A percentile compares a stretch with the other conserved stretches of the same genome.
Conservation (phyloP, 805 yeast species). For the Candida ipomoeae region DNA sequence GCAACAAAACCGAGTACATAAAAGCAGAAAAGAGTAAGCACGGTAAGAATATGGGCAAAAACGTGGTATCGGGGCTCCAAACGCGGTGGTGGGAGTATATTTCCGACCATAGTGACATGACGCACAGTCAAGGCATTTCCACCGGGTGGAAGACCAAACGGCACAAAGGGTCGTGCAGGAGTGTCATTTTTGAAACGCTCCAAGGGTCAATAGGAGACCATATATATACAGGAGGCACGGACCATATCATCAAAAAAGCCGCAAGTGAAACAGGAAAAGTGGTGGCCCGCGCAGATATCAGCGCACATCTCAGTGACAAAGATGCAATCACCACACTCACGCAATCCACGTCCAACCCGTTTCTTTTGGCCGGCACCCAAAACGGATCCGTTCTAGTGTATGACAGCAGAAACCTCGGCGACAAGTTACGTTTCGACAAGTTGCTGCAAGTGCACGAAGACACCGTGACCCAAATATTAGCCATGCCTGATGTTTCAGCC, state of each 20-base stretch:
- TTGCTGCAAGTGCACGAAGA: constrained; percentile 66
- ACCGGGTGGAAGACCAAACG: constrained; percentile 80
- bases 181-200: constrained; percentile 59
- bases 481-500: constrained; percentile 64
- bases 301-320: constrained; percentile 17
- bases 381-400: constrained; percentile 61
- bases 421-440: constrained; percentile 36
- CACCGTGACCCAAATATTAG: constrained; percentile 69
- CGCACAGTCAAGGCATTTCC: constrained; percentile 27
- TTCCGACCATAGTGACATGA: constrained; percentile 23
- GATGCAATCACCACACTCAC: constrained; percentile 43
- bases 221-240: constrained; percentile 73
- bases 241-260: constrained; percentile 73
- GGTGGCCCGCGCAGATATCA: constrained; percentile 43
- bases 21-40: constrained; percentile 12
- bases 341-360: constrained; percentile 44
- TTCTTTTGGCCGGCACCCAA: constrained; percentile 63
- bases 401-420: constrained; percentile 51
- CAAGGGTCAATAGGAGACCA: constrained; percentile 42
- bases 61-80: constrained; percentile 19
- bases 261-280: constrained; percentile 72
- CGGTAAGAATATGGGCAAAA: constrained; percentile 19
- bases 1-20: too few relatives aligned
- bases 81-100: constrained; percentile 46
- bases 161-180: constrained; percentile 85